These are phyloP conservation scores for Aspergillus sclerotiicarbonarius DNA, from an alignment of 495 filamentous ascomycete species.

Conservation along the genomic window DNA sequence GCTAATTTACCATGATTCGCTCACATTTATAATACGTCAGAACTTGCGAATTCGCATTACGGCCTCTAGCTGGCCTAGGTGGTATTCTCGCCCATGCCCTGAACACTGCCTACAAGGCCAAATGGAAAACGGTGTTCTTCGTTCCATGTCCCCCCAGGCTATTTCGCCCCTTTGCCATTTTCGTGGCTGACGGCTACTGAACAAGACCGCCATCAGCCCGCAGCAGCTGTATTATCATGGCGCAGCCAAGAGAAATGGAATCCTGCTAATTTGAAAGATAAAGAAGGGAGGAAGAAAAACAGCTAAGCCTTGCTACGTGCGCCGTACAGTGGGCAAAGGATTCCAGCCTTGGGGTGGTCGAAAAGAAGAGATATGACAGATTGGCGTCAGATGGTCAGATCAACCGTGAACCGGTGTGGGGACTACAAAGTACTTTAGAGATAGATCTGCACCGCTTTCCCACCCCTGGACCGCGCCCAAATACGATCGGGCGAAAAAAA, in stretches of 20 bases:
- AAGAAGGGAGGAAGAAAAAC: background rate
- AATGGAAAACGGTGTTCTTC: background rate
- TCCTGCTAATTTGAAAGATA: background rate
- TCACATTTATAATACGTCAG: background rate
- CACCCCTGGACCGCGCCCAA: slow-evolving; percentile 7
- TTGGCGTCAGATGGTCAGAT: slow-evolving; percentile 15
- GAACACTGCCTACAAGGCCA: no score
- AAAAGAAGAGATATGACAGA: slow-evolving; percentile 11
- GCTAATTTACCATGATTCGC: background rate
- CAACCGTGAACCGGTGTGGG: slow-evolving; percentile 21
- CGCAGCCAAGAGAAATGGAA: background rate
- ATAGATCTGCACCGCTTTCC: slow-evolving; percentile 14
- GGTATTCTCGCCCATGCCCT: background rate
- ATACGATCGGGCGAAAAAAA: background rate
- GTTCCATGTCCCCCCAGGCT: background rate
- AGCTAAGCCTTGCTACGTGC: background rate
- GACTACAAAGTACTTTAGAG: slow-evolving; percentile 8
- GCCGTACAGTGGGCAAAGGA: background rate
- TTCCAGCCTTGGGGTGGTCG: background rate
- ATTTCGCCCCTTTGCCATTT: background rate
- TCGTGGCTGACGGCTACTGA: no score
- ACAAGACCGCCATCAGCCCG: background rate
- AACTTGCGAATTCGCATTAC: background rate
- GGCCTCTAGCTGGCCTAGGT: background rate
- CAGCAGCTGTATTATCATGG: background rate